Base-by-base conservation (phyloP, 2,329 filamentous ascomycete species). In the Volutella citrinella region DNA sequence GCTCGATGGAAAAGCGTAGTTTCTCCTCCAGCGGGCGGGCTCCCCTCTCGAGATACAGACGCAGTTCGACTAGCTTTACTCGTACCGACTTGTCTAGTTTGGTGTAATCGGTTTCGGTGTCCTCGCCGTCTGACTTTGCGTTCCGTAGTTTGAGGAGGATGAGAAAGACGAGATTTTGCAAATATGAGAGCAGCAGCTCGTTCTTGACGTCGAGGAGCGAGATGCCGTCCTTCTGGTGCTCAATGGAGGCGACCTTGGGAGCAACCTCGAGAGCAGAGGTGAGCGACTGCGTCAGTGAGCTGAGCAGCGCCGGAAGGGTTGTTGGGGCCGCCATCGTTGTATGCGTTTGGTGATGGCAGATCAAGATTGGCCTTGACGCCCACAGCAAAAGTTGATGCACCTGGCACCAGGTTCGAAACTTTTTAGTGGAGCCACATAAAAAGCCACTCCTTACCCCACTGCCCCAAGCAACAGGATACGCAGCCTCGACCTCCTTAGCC, bases 131-230 rank as follows among this genome's bases (percentile, higher is more conserved):
- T 1, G 49, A 35, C 37, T 61, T 65, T 6, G 60, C 46, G 56
- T 80, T 79, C 38, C 87, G 80, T 14, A 97, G 63, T 55, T 94
- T 91, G 22, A 94, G 64, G 3, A 95, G 69, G 27, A 95, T 84
- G 24, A 95, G 69, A 50, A 95, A 95, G 27, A 93, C 87, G 5
- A 97, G 78, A 54, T 95, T 94, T 55, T 98, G 91, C 0, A 98
- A 73, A 63, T 98, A 98, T 5, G 91, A 91, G 23, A 98, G 80
- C 13, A 98, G 80, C n/a, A 98, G 75, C 59, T 98, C 93, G 64
- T 94, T 97, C 68, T 98, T 98, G 46, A 87, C 81, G 57, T 97
- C 89, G 54, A 98, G 82, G 2, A 98, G 79, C 1, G 93, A 96
- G 38, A 98, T 93, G 56, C 93, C 91, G 52, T 95, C 81, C 45